A percentile compares a stretch with the other conserved stretches of the same genome.
These are phyloP conservation scores for Penicillium sp. DNA, from an alignment of 2,329 filamentous ascomycete species.

Conservation along the genomic window DNA sequence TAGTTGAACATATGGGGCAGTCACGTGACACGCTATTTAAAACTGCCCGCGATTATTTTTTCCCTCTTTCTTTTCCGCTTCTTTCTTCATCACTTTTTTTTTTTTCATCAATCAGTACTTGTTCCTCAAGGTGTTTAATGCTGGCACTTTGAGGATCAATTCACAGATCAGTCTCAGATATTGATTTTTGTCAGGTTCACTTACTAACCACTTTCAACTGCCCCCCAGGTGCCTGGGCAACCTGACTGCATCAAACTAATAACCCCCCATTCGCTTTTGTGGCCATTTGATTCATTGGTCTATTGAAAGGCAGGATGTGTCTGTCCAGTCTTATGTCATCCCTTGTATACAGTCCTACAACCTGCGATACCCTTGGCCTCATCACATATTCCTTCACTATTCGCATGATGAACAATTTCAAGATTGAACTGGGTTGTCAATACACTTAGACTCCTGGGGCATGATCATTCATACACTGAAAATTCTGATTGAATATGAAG, in stretches of 20 bases:
- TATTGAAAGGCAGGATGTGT: not conserved
- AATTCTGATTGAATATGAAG: conserved; percentile 31
- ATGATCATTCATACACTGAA: conserved; percentile 37
- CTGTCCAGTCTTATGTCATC: not conserved
- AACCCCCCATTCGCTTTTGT: no score
- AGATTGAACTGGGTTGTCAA: conserved; percentile 27
- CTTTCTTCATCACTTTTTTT: not conserved
- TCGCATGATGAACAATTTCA: conserved; percentile 29
- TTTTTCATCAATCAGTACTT: not conserved
- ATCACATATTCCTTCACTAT: conserved; percentile 10
- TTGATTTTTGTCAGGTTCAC: not conserved
- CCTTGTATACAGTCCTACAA: not conserved
- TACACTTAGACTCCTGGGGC: conserved; percentile 23
- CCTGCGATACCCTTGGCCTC: not conserved
- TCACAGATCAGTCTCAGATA: not conserved
- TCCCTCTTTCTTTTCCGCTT: not conserved
- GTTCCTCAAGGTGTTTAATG: not conserved
- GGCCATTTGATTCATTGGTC: not conserved
- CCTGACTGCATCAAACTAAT: not conserved
- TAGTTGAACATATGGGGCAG: not conserved
- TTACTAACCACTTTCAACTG: not conserved
- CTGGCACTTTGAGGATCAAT: not conserved
- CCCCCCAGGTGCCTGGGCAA: not conserved
- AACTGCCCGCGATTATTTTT: not conserved
- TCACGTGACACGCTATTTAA: conserved; percentile 3